A percentile compares a stretch with the other conserved stretches of the same genome.
Conservation (phyloP, 1,284 basidiomycete species). For the Takashimella tepidaria region DNA sequence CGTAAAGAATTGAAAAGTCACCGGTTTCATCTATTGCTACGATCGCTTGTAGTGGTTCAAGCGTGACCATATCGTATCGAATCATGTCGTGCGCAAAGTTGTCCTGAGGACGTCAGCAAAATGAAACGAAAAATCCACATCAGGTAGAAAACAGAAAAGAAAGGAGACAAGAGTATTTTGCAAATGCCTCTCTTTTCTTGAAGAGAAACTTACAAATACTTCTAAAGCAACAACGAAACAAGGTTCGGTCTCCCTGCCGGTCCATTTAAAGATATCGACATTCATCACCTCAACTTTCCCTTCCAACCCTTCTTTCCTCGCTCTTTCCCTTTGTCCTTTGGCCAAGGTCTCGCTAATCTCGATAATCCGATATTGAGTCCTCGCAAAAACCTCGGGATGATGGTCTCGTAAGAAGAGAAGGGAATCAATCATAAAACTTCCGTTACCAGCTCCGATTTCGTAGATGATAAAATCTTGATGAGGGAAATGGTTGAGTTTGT, state of each 20-base stretch:
- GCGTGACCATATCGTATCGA: slow-evolving; percentile 73
- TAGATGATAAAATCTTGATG: slow-evolving; percentile 94
- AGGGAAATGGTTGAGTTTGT: slow-evolving; percentile 89
- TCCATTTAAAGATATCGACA: slow-evolving; percentile 83
- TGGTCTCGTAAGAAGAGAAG: slow-evolving; percentile 70
- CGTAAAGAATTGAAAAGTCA: slow-evolving; percentile 81
- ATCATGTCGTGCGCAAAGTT: slow-evolving; percentile 97
- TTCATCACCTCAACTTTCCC: slow-evolving; percentile 68
- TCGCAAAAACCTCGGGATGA: slow-evolving; percentile 86
- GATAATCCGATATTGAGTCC: slow-evolving; percentile 78
- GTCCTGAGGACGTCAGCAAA: too few relatives aligned
- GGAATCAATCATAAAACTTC: slow-evolving; percentile 83
- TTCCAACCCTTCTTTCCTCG: slow-evolving; percentile 53
- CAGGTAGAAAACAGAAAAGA: too few relatives aligned
- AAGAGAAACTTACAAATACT: slow-evolving; percentile 65
- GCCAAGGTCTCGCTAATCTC: slow-evolving; percentile 84
- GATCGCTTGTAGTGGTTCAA: slow-evolving; percentile 76
- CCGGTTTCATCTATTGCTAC: slow-evolving; percentile 76
- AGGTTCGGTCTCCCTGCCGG: slow-evolving; percentile 64
- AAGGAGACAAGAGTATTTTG: neutral
- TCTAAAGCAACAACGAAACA: slow-evolving; percentile 94
- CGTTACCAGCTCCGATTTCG: slow-evolving; percentile 97
- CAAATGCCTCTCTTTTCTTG: neutral
- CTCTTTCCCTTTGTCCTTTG: slow-evolving; percentile 61
- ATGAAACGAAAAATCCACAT: too few relatives aligned